Base-by-base conservation (phyloP, 176 grass and related monocot genomes). In the Rhynchospora tenuis region DNA sequence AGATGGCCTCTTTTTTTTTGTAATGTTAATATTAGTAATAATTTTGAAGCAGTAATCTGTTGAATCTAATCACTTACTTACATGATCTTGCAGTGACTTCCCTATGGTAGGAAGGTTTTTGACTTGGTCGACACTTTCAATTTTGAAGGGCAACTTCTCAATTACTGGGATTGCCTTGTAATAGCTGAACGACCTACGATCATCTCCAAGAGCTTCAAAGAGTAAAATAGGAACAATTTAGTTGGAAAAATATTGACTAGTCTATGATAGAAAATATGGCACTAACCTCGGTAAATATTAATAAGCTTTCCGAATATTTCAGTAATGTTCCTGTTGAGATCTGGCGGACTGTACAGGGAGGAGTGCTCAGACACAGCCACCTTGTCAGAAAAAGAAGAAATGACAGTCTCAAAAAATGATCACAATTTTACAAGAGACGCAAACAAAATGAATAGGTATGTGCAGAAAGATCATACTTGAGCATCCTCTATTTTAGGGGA, bases 121-220 rank as follows among this genome's bases (percentile, higher is more conserved):
- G 52, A 93, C 95, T 88, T 98, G 92, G 23, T 93, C 87, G 19
- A 70, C 86, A 89, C 86, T 98, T 83, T 90, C 91, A 86, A 98
- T 91, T 89, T 89, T 93, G 85, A 93, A 98, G 59, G 90, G 80
- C 23, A 98, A 84, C 84, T 98, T 98, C 82, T 98, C 95, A 77
- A 98, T 93, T 22, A 93, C 89, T 7, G 84, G 91, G 82, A 95
- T 98, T 61, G 95, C 92, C 74, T 98, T 98, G 89, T 98, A 91
- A 81, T 98, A 98, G 86, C 92, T 98, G 89, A 98, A 95, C 42
- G 92, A 98, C 87, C 95, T 91, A 45, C 91, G 86, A 80, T 98
- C 95, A 77, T 98, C 95, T 90, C 95, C 95, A 59, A 98, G 80
- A 31, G 92, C 95, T 98, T 88, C 56, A 84, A 33, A 61, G n/a